Evolutionary conservation across 352 stramenopile species (phyloP), one percentile per base, ranked within the genome.

Genomic region (Blastocystis hominis): DNA sequence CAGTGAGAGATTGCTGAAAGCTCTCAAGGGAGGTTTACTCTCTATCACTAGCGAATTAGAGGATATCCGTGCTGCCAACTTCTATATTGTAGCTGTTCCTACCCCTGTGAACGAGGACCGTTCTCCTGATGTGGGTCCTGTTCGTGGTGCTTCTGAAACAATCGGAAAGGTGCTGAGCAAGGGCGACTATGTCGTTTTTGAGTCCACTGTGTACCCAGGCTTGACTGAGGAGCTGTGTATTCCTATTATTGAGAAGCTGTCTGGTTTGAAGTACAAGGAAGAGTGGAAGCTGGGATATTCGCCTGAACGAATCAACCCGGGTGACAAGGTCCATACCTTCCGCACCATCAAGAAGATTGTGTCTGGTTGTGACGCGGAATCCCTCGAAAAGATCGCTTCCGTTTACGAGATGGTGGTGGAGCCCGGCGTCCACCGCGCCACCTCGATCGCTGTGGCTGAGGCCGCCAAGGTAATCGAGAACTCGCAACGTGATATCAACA

Each of bases 401-500:
- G 47, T 80, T n/a, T 80, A 80, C 46, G 69, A 56, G 20, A 69
- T 64, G 69, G 56, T 80, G 24, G 56, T 80, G 7, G 56, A 64
- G 75, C 54, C 75, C 40, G 75, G 75, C 0, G 62, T 69, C 6
- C 47, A 69, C 54, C 55, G 62, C 6, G 75, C 75, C 3, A 47
- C 38, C 7, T 84, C 75, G 4, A 84, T 84, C 4, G 44, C 30
- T 20, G 75, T 84, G 24, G 75, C 75, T 10, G 75, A 84, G 46
- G 75, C 75, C 44, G 75, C 75, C 0, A 84, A 64, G 75, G 69
- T 80, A 40, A 80, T 80, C 42, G 69, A 80, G 36, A 80, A 80
- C 46, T 69, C 47, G 10, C 69, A 80, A 40, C 69, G 69, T 64
- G 69, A 80, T 80, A 80, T 80, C 69, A 80, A 80, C 34, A 80